phyloP scores from a whole-genome alignment of 352 stramenopile genomes.

The Saprolegnia diclina region DNA sequence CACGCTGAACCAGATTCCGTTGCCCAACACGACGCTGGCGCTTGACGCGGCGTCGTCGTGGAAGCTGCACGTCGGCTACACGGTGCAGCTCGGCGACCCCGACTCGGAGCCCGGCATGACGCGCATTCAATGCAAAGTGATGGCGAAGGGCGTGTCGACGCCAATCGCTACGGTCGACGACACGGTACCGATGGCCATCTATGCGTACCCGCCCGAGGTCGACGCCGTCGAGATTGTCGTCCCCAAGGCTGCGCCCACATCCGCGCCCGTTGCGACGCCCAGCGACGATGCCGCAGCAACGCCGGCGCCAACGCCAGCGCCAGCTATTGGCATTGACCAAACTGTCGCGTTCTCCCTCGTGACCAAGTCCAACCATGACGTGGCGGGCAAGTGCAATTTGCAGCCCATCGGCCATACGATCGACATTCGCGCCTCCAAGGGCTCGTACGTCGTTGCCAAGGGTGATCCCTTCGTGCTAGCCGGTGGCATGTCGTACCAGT shows the following conservation, averaged over 20 bases:
- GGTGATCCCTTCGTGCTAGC: constrained; percentile 12
- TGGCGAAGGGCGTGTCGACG: neutral
- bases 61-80: constrained; percentile 23
- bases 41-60: constrained; percentile 14
- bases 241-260: neutral
- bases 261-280: neutral
- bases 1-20: constrained; percentile 13
- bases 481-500: constrained; percentile 13
- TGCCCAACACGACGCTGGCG: constrained; percentile 22
- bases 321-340: constrained; percentile 8
- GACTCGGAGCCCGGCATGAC: constrained; percentile 19
- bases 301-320: no score
- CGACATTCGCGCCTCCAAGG: neutral
- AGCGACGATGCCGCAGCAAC: neutral
- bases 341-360: constrained; percentile 8
- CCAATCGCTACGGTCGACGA: constrained; percentile 4
- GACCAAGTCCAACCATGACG: constrained; percentile 23
- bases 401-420: neutral
- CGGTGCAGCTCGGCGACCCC: constrained; percentile 22
- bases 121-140: constrained; percentile 13
- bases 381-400: constrained; percentile 6
- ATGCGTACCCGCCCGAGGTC: constrained; percentile 22
- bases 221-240: constrained; percentile 11
- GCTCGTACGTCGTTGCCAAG: constrained; percentile 2
- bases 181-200: constrained; percentile 26